Evolutionary conservation across 345 rosid species (phyloP).

Genomic region (Kernera saxatilis): DNA sequence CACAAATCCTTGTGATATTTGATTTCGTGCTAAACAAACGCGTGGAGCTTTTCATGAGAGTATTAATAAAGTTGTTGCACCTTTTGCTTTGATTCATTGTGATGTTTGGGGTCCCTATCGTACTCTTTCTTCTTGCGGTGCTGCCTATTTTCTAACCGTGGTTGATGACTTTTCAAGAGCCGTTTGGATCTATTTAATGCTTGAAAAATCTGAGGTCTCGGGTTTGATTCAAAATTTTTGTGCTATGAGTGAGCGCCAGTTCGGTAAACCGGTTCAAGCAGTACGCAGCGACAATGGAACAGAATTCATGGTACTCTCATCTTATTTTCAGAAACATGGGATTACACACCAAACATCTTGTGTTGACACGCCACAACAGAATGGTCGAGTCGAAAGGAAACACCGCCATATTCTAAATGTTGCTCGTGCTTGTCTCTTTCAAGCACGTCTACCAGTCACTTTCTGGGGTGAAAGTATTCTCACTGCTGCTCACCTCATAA

Average conservation of each 20-base stretch:
- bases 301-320: too few species aligned
- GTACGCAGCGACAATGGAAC: neutral
- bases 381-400: neutral
- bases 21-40: too few species aligned
- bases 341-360: neutral
- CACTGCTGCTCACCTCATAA: neutral
- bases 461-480: neutral
- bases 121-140: neutral
- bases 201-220: neutral
- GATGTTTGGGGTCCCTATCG: too few species aligned
- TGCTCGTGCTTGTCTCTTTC: neutral
- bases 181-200: neutral
- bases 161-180: neutral
- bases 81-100: too few species aligned
- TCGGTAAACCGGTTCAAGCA: neutral
- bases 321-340: too few species aligned
- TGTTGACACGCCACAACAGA: neutral
- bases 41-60: too few species aligned
- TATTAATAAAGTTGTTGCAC: too few species aligned
- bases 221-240: neutral
- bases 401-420: neutral
- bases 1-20: too few species aligned
- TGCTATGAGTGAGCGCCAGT: neutral
- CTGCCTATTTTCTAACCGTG: neutral
- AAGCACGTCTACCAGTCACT: neutral